Base-by-base conservation (phyloP, 1,139 yeast species). In the Scheffersomyces illinoinensis region DNA sequence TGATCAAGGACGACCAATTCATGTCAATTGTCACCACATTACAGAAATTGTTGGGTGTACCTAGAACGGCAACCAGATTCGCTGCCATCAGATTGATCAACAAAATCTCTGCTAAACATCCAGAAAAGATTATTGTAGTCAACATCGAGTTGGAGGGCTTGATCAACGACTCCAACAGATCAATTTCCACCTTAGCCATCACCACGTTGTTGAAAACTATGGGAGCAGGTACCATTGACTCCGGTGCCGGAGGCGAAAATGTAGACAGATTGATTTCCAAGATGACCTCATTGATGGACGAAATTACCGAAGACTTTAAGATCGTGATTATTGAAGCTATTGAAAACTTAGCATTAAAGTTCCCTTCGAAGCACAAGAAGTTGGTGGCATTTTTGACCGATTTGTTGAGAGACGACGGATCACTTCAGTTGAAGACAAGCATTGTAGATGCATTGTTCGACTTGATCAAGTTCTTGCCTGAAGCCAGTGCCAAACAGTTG, bases 181-280 rank as follows among this genome's bases (percentile, higher is more conserved):
- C 97, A 50, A 88, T 95, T 66, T 95, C 98, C n/a, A 95, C 99
- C n/a, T 93, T 93, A 75, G 98, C 99, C 43, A 95, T 95, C 72
- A 95, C 99, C 53, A 95, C 98, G 3, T 82, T 95, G 70, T 86
- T 95, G 73, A 95, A 93, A 78, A 95, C 99, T 6, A 97, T 98
- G 75, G 95, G 95, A 61, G 90, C 93, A 61, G 83, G 84, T 57
- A 76, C 83, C 18, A 65, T 78, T 55, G 75, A 69, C 56, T 61
- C 71, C 48, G 75, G 72, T 21, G 66, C 68, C 17, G 79, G 79
- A 57, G 76, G 82, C 54, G 93, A 90, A 64, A 89, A 89, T 69
- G 97, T 95, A 58, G 97, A 95, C 72, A 85, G 97, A 69, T 85
- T 95, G 68, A 91, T 95, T 75, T 82, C 88, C 63, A 93, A 93